Evolutionary conservation across 306 rosid genomes (phyloP), one percentile per base, ranked within the genome.

Genomic region (Prinsepia uniflora): DNA sequence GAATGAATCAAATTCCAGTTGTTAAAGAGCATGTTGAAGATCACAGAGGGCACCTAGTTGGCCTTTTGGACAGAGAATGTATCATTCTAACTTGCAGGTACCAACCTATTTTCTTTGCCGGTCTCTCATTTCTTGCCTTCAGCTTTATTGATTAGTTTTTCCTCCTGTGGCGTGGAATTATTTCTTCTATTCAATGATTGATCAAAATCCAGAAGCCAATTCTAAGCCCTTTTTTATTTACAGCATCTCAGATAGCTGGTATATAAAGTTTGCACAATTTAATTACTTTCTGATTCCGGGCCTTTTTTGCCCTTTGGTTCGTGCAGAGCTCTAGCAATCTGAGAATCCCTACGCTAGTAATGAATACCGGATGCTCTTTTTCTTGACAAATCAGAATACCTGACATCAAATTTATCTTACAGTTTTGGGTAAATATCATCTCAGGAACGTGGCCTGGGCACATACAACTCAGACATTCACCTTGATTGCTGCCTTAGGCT

Each of bases 71-170:
- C 81, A 68, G 68, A 36, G 87, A 87, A 39, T 85, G 90, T 70
- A 90, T 93, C 85, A 82, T 68, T 72, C 76, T 93, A 78, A 90
- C 97, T 65, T 86, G 85, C 96, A 90, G 96, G 98, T 93, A 66
- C 19, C 13, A 67, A 74, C 41, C 18, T 45, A 30, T 46, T 18
- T 54, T 41, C 43, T 63, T 36, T 24, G 36, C 55, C 69, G 9
- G 55, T 11, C 56, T 18, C 46, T 62, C 24, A 30, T 54, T 63
- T 69, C 20, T 12, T 53, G 41, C 6, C 52, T 44, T 61, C 55
- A 18, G 59, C 42, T 12, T 40, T 43, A 2, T 65, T 46, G 22
- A 22, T 42, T 15, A 54, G 60, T 19, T 67, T 13, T 22, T 22
- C 10, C 12, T 12, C 50, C 5, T 6, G 52, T 4, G 52, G 3